These are phyloP conservation scores for Haplosporangium gracile DNA, from an alignment of 192 early-diverging fungal genomes.

Conservation along the genomic window DNA sequence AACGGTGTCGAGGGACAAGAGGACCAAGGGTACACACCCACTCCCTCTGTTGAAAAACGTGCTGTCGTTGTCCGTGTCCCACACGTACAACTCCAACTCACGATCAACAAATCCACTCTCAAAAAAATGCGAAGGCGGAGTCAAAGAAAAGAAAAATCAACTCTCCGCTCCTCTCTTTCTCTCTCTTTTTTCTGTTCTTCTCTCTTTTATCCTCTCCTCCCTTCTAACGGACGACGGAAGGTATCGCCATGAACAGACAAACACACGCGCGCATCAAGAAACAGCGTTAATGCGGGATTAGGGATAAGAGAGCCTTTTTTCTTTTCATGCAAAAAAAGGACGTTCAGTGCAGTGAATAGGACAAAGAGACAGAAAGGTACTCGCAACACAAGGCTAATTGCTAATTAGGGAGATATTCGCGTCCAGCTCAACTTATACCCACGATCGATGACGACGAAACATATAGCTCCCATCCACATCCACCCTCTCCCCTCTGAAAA, in stretches of 20 bases:
- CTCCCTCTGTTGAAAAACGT: neutral
- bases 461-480: no score
- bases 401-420: no score
- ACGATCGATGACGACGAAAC: no score
- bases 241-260: neutral
- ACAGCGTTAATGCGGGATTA: neutral
- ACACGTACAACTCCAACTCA: neutral
- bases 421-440: no score
- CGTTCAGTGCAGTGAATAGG: neutral
- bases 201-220: no score
- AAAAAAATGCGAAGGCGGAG: conserved; percentile 3
- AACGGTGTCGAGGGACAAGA: neutral
- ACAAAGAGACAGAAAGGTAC: neutral
- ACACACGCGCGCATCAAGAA: neutral
- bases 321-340: neutral
- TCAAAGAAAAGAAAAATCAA: neutral
- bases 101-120: neutral
- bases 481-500: no score
- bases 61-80: neutral
- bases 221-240: neutral
- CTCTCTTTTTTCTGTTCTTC: neutral
- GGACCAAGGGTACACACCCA: no score
- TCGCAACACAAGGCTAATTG: no score
- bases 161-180: neutral
- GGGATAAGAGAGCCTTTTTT: neutral